These are phyloP conservation scores for Breynia disticha DNA, from an alignment of 441 rosid genomes.

Conservation along the genomic window DNA sequence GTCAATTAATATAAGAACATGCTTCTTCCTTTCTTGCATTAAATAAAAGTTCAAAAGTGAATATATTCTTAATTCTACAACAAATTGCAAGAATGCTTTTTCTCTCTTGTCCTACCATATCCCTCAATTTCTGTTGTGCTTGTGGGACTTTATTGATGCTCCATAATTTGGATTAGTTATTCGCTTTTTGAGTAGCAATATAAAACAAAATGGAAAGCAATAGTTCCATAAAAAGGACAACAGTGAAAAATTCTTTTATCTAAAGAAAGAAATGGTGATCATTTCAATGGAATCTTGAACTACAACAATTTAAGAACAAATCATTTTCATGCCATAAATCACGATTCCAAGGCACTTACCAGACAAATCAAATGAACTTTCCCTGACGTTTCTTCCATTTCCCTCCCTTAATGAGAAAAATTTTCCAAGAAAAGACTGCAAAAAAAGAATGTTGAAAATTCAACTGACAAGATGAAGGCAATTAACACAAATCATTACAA, in stretches of 20 bases:
- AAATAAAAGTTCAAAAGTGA: slow-evolving; percentile 21
- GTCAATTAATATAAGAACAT: slow-evolving; percentile 9
- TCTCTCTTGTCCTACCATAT: neutral
- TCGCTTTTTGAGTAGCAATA: neutral
- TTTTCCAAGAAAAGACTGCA: slow-evolving; percentile 35
- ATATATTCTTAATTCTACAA: slow-evolving; percentile 36
- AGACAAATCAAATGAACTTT: slow-evolving; percentile 18
- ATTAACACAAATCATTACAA: neutral
- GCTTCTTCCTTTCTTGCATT: slow-evolving; percentile 22
- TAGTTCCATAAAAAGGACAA: too few relatives aligned
- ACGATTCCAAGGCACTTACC: slow-evolving; percentile 21
- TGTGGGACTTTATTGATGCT: neutral
- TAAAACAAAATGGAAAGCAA: neutral
- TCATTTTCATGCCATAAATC: neutral
- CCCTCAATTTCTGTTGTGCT: neutral
- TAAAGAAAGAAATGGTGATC: too few relatives aligned
- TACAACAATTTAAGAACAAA: too few relatives aligned
- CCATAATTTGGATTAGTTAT: too few relatives aligned
- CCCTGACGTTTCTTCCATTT: slow-evolving; percentile 18
- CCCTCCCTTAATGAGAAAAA: slow-evolving; percentile 26
- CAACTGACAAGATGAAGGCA: neutral
- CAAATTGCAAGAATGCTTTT: slow-evolving; percentile 17
- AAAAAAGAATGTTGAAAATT: slow-evolving; percentile 4
- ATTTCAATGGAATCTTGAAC: too few relatives aligned
- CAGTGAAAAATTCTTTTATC: too few relatives aligned